These are phyloP conservation scores for Auricularia sp. DNA, from an alignment of 768 basidiomycete species.

Conservation along the genomic window DNA sequence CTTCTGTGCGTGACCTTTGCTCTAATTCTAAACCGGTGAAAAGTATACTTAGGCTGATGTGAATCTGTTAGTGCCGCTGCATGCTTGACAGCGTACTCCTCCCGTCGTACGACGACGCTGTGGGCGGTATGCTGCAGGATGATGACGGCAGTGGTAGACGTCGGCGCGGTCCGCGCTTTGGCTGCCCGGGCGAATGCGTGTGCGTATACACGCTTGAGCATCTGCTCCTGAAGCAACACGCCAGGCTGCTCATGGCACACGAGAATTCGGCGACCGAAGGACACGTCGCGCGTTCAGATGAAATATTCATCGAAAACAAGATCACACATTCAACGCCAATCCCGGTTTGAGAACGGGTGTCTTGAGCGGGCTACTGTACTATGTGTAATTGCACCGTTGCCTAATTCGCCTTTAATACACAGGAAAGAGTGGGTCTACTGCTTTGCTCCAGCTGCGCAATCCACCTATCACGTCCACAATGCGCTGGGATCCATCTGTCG, in stretches of 20 bases:
- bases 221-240: not conserved
- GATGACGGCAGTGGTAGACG: no score
- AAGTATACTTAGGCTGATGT: no score
- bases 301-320: not conserved
- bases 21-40: no score
- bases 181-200: not conserved
- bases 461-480: constrained; percentile 76
- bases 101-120: no score
- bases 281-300: not conserved
- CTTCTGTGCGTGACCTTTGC: no score
- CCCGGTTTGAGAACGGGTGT: no score
- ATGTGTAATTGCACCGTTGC: no score
- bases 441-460: constrained; percentile 63
- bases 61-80: no score
- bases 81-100: no score
- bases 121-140: no score
- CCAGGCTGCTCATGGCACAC: not conserved
- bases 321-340: not conserved
- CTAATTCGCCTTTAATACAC: constrained; percentile 41
- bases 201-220: not conserved
- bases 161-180: not conserved
- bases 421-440: constrained; percentile 71
- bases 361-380: no score
- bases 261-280: not conserved
- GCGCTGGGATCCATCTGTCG: constrained; percentile 20